A percentile compares a stretch with the other conserved stretches of the same genome.
These are phyloP conservation scores for Oryza meridionalis DNA, from an alignment of 176 grass and related monocot genomes.

Conservation along the genomic window DNA sequence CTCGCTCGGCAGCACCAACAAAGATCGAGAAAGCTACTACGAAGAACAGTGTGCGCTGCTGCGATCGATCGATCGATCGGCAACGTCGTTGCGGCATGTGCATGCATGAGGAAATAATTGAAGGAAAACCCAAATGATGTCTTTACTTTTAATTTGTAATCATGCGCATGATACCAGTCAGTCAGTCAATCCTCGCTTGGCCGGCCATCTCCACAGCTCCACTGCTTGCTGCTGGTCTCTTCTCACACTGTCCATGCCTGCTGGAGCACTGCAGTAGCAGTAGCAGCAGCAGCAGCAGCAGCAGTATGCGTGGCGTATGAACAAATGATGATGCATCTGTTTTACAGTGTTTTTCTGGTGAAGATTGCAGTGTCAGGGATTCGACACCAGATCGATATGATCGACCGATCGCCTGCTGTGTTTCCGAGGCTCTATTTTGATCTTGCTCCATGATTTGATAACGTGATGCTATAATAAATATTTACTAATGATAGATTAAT, in stretches of 20 bases:
- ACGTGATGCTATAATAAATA: too few species aligned
- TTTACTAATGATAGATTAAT: too few species aligned
- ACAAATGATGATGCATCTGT: background rate
- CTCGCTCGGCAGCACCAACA: background rate
- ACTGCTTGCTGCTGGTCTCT: background rate
- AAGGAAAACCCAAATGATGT: conserved; percentile 28
- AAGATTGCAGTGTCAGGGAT: too few species aligned
- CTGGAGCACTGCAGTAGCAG: too few species aligned
- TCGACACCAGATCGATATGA: too few species aligned
- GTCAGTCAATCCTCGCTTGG: background rate
- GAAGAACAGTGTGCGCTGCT: background rate
- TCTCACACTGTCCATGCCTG: background rate
- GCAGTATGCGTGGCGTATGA: background rate
- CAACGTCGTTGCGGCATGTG: background rate
- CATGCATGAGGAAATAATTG: background rate
- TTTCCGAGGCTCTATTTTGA: too few species aligned
- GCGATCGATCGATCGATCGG: background rate
- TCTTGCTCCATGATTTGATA: too few species aligned
- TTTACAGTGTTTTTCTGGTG: background rate
- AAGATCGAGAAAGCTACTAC: background rate
- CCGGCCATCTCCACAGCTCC: background rate
- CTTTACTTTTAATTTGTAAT: conserved; percentile 43
- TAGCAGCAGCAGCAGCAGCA: background rate
- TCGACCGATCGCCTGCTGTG: too few species aligned
- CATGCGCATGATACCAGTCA: background rate